Percentiles rank a stretch among this genome's conserved stretches.
Conservation (phyloP, 1,284 basidiomycete genomes). For the Pseudozyma hubeiensis region DNA sequence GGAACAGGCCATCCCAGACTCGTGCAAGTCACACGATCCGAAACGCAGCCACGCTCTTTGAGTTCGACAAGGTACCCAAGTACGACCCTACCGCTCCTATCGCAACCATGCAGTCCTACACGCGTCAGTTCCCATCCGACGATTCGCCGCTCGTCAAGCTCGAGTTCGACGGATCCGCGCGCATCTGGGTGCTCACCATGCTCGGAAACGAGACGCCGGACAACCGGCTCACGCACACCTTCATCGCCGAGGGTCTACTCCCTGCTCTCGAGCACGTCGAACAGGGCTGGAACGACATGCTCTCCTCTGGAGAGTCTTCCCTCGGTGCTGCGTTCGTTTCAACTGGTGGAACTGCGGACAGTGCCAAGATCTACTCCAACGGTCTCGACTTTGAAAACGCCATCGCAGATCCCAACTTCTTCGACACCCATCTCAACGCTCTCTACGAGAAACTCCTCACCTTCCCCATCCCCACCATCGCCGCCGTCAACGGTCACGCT, state of each 20-base stretch:
- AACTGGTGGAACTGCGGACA: slow-evolving; percentile 39
- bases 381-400: slow-evolving; percentile 80
- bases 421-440: slow-evolving; percentile 71
- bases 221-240: slow-evolving; percentile 76
- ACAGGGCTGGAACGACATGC: slow-evolving; percentile 76
- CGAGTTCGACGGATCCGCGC: slow-evolving; percentile 34
- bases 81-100: slow-evolving; percentile 9
- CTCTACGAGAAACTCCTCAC: slow-evolving; percentile 69
- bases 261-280: slow-evolving; percentile 84
- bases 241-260: slow-evolving; percentile 75
- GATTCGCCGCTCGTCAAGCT: slow-evolving; percentile 26
- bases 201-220: slow-evolving; percentile 71
- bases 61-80: slow-evolving; percentile 16
- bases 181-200: slow-evolving; percentile 57
- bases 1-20: neutral
- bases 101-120: slow-evolving; percentile 36
- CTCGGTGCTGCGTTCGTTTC: slow-evolving; percentile 62
- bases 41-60: slow-evolving; percentile 2
- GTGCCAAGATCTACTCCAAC: slow-evolving; percentile 68
- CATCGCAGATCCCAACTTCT: slow-evolving; percentile 78
- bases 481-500: slow-evolving; percentile 90
- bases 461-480: slow-evolving; percentile 75
- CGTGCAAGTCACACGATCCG: neutral
- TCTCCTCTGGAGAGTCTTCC: slow-evolving; percentile 34
- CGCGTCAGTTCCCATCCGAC: slow-evolving; percentile 23